Conservation (phyloP, 1,284 basidiomycete species). For the Apiotrichum siamense region DNA sequence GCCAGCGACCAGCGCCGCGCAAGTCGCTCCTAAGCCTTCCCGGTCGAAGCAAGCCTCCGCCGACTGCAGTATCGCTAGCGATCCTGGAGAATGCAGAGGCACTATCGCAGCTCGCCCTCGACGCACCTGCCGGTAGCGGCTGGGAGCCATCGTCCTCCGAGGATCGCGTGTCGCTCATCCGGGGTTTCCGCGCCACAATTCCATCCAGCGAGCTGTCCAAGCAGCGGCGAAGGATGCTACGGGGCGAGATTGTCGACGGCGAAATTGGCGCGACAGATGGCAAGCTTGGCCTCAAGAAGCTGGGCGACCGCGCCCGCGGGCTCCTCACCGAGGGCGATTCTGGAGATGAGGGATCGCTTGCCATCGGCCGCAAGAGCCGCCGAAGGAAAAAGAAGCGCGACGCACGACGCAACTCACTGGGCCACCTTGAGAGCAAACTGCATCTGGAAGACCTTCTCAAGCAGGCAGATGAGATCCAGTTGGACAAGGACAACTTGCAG, state of each 20-base stretch:
- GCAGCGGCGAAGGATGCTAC: constrained; percentile 64
- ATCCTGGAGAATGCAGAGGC: constrained; percentile 75
- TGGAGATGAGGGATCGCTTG: constrained; percentile 16
- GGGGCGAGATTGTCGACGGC: constrained; percentile 50
- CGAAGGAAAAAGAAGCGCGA: constrained; percentile 56
- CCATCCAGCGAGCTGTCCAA: constrained; percentile 75
- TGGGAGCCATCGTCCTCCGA: constrained; percentile 51
- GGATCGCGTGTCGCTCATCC: constrained; percentile 52
- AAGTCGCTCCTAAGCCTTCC: constrained; percentile 55
- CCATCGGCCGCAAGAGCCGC: constrained; percentile 50
- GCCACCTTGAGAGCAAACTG: constrained; percentile 59
- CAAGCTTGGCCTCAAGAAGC: constrained; percentile 66
- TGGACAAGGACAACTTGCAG: constrained; percentile 82
- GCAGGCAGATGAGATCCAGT: constrained; percentile 74
- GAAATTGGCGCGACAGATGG: constrained; percentile 63
- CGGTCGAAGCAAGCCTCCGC: constrained; percentile 46
- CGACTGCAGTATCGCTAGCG: constrained; percentile 73
- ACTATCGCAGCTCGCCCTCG: constrained; percentile 64
- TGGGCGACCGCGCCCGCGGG: constrained; percentile 70
- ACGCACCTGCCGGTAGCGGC: constrained; percentile 50
- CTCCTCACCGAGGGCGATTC: constrained; percentile 52
- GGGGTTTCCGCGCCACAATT: constrained; percentile 86
- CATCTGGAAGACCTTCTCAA: constrained; percentile 73
- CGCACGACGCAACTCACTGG: constrained; percentile 62
- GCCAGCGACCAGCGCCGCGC: constrained; percentile 3